Evolutionary conservation across 2,329 filamentous ascomycete species (phyloP).

Genomic region (Pseudocercospora fijiensis): DNA sequence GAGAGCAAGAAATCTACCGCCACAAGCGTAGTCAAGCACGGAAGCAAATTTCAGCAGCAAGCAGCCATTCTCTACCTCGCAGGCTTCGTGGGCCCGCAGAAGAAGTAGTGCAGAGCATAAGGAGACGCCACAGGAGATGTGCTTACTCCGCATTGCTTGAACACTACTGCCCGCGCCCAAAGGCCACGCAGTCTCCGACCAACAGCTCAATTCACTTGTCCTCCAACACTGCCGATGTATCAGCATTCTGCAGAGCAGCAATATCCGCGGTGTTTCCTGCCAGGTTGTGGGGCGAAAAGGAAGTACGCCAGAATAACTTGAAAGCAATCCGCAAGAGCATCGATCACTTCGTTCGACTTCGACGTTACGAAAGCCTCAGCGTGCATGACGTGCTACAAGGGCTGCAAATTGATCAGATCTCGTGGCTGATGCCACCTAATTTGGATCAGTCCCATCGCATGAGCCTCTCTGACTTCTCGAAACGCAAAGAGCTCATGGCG

Average conservation of each 20-base stretch:
- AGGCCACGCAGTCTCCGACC: background rate
- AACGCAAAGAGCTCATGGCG: conserved; percentile 73
- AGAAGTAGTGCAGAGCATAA: conserved; percentile 65
- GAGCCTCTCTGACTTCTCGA: conserved; percentile 68
- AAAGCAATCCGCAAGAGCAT: conserved; percentile 63
- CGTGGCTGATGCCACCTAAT: conserved; percentile 67
- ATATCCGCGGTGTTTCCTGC: conserved; percentile 70
- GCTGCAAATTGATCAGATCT: conserved; percentile 53
- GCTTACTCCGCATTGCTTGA: conserved; percentile 75
- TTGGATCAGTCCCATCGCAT: conserved; percentile 53
- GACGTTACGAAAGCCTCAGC: conserved; percentile 77
- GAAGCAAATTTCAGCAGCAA: background rate
- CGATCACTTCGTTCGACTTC: conserved; percentile 73
- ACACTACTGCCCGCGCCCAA: conserved; percentile 69
- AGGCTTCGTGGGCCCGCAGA: conserved; percentile 64
- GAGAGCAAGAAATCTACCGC: conserved; percentile 73
- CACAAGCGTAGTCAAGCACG: background rate
- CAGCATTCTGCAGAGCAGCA: conserved; percentile 80
- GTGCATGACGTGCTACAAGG: conserved; percentile 75
- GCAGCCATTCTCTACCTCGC: conserved; percentile 43
- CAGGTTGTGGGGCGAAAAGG: conserved; percentile 68
- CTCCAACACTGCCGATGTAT: conserved; percentile 67
- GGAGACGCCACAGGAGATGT: conserved; percentile 69
- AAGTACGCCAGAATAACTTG: conserved; percentile 60
- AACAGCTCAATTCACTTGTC: conserved; percentile 62